phyloP scores from a whole-genome alignment of 2,329 filamentous ascomycete species.

The Neonectria coccinea region DNA sequence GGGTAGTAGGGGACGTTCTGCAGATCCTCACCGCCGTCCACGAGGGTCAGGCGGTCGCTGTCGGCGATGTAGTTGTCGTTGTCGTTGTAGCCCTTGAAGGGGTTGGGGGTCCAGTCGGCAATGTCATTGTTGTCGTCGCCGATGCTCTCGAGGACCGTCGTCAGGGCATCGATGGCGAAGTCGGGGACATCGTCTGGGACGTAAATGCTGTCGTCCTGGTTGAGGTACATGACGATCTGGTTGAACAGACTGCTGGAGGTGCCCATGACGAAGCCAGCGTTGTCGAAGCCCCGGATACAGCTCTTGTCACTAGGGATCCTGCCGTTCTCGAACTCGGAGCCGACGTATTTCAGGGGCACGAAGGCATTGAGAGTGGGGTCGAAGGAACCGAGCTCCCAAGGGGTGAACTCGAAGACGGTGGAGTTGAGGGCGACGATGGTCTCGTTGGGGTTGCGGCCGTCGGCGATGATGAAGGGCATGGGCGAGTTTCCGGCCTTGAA shows the following conservation, averaged over 20 bases:
- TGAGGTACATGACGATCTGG: constrained; percentile 75
- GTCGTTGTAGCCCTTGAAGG: constrained; percentile 64
- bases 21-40: constrained; percentile 83
- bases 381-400: constrained; percentile 75
- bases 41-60: constrained; percentile 72
- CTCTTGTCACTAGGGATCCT: constrained; percentile 56
- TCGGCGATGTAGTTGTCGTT: constrained; percentile 57
- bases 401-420: constrained; percentile 73
- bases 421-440: constrained; percentile 64
- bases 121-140: constrained; percentile 77
- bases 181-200: constrained; percentile 61
- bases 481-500: constrained; percentile 59
- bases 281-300: constrained; percentile 77
- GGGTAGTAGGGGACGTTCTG: constrained; percentile 85
- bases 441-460: constrained; percentile 59
- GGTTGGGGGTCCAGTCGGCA: constrained; percentile 75
- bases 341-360: constrained; percentile 69
- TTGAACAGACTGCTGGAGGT: constrained; percentile 88
- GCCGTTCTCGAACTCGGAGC: constrained; percentile 68
- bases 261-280: constrained; percentile 83
- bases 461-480: constrained; percentile 63
- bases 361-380: constrained; percentile 71
- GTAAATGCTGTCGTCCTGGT: constrained; percentile 58
- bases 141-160: constrained; percentile 64
- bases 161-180: constrained; percentile 59